A percentile compares a stretch with the other conserved stretches of the same genome.
These are phyloP conservation scores for Tremellales sp. DNA, from an alignment of 1,284 basidiomycete genomes.

Conservation along the genomic window DNA sequence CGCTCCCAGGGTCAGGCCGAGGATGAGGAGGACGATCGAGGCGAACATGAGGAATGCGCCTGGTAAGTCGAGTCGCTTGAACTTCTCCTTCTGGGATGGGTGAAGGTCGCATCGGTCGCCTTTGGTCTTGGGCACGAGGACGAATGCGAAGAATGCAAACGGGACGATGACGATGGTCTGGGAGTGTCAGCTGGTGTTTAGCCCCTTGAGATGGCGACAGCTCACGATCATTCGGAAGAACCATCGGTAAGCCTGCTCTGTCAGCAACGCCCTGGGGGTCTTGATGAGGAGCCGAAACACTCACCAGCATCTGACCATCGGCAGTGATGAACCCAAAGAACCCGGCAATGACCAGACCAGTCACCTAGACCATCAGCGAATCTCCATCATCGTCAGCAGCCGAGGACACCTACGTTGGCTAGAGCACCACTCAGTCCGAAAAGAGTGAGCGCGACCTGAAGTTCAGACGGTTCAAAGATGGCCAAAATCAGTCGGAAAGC, in stretches of 20 bases:
- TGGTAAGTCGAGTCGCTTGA: constrained; percentile 25
- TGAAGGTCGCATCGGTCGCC: constrained; percentile 6
- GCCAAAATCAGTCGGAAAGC: constrained; percentile 30
- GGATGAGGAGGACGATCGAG: constrained; percentile 25
- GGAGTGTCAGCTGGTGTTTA: too few species aligned
- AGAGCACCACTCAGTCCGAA: constrained; percentile 20
- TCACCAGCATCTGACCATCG: constrained; percentile 30
- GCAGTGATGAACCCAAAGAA: constrained; percentile 31
- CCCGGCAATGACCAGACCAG: constrained; percentile 22
- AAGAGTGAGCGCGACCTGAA: constrained; percentile 22
- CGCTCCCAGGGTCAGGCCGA: constrained; percentile 31
- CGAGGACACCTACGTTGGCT: too few species aligned
- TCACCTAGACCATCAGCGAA: too few species aligned
- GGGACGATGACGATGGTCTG: constrained; percentile 34
- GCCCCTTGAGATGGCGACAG: too few species aligned
- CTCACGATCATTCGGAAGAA: constrained; percentile 45
- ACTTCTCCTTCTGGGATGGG: constrained; percentile 11
- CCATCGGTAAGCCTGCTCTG: too few species aligned
- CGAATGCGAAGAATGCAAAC: constrained; percentile 11
- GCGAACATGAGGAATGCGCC: constrained; percentile 26
- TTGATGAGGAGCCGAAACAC: too few species aligned
- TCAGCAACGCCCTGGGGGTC: too few species aligned
- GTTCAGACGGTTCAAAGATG: constrained; percentile 22
- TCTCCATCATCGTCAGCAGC: too few species aligned
- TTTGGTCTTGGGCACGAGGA: constrained; percentile 17